Evolutionary conservation across 495 filamentous ascomycete species (phyloP), one percentile per base, ranked within the genome.

Genomic region (Copromyces sp.): DNA sequence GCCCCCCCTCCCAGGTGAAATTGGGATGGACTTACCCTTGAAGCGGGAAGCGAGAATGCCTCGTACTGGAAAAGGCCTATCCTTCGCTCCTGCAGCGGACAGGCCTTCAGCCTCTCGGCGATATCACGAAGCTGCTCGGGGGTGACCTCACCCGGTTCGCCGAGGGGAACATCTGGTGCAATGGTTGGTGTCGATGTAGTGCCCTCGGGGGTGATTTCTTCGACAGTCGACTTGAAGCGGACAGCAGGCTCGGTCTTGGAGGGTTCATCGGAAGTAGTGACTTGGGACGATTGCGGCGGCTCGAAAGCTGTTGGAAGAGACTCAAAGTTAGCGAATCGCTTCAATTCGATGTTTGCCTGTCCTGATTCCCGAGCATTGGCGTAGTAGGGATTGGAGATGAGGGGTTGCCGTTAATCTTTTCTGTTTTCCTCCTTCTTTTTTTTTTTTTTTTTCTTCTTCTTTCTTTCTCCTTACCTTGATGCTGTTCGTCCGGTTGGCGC

Each of bases 11-110:
- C 24, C 24, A 65, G 3, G 38, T 16, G 38, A 70, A 9, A 45
- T 44, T 69, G 4, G 35, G 35, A 71, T 74, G 37, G 38, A 87
- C 92, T 78, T 89, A 95, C 94, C 83, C 93, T 89, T 39, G 93
- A 96, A 37, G 89, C 84, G n/a, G 94, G 94, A 41, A 97, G 83
- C 44, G 94, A 97, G 53, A 96, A 87, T 35, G 94, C 90, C 75
- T 97, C 94, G 80, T 94, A 97, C 6, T 89, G 89, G 79, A 93
- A 97, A 76, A 93, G 91, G 74, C 90, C 91, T 82, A 94, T 88
- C n/a, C 94, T 89, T 38, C 88, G 87, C 76, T 92, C 89, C 80
- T 97, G 94, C 72, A 95, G 84, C 77, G 90, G 88, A 24, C 91
- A 87, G 73, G 88, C 88, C 74, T 92, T 90, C 68, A 97, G 80